These are phyloP conservation scores for Pyrus hybrid DNA, from an alignment of 331 rosid genomes.

Conservation along the genomic window DNA sequence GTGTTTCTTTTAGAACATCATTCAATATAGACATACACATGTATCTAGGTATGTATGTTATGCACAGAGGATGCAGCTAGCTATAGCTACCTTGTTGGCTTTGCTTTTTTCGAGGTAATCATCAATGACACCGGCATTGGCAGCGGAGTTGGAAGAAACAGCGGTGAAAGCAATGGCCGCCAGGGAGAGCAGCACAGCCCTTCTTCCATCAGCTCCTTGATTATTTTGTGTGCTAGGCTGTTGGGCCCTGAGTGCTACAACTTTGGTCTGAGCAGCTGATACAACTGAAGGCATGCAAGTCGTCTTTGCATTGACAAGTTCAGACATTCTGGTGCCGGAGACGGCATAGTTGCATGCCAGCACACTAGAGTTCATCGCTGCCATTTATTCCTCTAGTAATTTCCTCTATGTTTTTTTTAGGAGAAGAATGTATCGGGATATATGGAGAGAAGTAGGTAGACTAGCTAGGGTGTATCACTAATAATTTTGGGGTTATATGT, in stretches of 20 bases:
- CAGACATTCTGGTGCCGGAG: constrained; percentile 45
- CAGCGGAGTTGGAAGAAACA: constrained; percentile 39
- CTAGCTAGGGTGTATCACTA: neutral
- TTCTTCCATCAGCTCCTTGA: constrained; percentile 44
- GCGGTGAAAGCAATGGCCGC: constrained; percentile 63
- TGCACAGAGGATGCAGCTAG: no score
- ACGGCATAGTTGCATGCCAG: constrained; percentile 68
- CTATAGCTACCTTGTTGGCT: constrained; percentile 63
- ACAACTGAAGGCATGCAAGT: constrained; percentile 18
- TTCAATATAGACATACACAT: no score
- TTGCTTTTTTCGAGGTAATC: constrained; percentile 86
- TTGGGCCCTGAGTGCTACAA: constrained; percentile 54
- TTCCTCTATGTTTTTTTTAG: neutral
- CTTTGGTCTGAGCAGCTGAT: constrained; percentile 14
- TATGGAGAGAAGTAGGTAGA: neutral
- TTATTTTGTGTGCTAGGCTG: constrained; percentile 15
- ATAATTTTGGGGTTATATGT: constrained; percentile 9
- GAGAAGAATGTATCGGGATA: neutral
- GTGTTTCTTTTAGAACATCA: no score
- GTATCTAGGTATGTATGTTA: no score
- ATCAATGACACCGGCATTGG: constrained; percentile 85
- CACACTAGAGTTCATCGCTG: constrained; percentile 72
- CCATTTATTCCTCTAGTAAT: constrained; percentile 24
- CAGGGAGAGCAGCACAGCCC: constrained; percentile 53
- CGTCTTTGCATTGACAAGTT: constrained; percentile 40